Conservation (phyloP, 2,329 filamentous ascomycete genomes). For the Fusarium scirpi region DNA sequence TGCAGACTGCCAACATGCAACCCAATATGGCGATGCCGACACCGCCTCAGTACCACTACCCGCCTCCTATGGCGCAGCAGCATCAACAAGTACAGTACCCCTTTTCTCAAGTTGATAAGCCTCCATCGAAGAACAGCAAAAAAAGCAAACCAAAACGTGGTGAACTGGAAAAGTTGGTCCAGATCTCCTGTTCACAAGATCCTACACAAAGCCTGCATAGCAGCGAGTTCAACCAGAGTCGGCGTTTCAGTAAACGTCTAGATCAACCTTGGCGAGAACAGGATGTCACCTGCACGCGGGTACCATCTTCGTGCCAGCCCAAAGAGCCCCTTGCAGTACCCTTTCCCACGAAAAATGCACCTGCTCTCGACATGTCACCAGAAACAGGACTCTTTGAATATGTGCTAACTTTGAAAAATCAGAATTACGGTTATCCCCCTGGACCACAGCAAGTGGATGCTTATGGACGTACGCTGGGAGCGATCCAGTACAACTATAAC, state of each 20-base stretch:
- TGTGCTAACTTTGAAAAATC: constrained; percentile 76
- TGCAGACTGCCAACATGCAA: constrained; percentile 68
- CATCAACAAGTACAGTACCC: constrained; percentile 71
- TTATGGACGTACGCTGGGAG: constrained; percentile 52
- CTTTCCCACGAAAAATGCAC: constrained; percentile 29
- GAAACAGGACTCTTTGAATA: constrained; percentile 78
- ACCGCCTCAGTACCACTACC: constrained; percentile 71
- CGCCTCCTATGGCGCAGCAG: constrained; percentile 67
- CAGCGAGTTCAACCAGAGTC: constrained; percentile 54
- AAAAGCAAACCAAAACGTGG: constrained; percentile 59
- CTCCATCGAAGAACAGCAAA: constrained; percentile 57
- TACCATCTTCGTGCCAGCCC: constrained; percentile 35
- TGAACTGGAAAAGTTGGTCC: constrained; percentile 61
- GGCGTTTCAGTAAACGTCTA: constrained; percentile 61
- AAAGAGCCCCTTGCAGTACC: constrained; percentile 30
- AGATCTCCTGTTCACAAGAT: constrained; percentile 54
- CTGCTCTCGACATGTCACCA: constrained; percentile 72
- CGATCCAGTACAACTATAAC: constrained; percentile 59
- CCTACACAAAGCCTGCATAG: constrained; percentile 52
- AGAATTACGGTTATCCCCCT: constrained; percentile 71
- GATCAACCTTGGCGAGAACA: constrained; percentile 52
- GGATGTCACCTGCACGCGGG: constrained; percentile 38
- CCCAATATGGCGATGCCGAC: constrained; percentile 72
- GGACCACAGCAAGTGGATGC: constrained; percentile 53
- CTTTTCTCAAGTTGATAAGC: constrained; percentile 53